Evolutionary conservation across 768 basidiomycete species (phyloP).

Genomic region (Paxillus rubicundulus): DNA sequence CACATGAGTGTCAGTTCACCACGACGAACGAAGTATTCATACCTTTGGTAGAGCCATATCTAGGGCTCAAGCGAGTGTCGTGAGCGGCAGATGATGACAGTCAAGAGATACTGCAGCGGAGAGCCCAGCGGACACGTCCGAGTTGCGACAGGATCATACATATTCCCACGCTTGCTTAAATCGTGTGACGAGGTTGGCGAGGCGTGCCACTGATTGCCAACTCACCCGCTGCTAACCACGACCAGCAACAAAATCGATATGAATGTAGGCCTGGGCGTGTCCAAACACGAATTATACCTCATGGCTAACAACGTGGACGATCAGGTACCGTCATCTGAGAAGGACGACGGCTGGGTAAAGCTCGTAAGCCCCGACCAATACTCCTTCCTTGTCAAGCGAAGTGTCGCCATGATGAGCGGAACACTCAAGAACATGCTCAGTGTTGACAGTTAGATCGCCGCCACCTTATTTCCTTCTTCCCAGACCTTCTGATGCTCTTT

Average conservation of each 20-base stretch:
- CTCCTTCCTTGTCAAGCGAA: slow-evolving; percentile 73
- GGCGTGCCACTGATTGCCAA: neutral
- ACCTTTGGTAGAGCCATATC: slow-evolving; percentile 40
- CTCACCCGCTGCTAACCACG: slow-evolving; percentile 13
- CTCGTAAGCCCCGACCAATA: slow-evolving; percentile 78
- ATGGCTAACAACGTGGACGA: neutral
- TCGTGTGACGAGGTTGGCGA: no score
- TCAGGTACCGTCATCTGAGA: slow-evolving; percentile 6
- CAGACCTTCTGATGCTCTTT: slow-evolving; percentile 7
- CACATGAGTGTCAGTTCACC: slow-evolving; percentile 6
- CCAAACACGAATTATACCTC: neutral
- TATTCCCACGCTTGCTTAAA: slow-evolving; percentile 21
- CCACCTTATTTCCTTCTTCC: slow-evolving; percentile 2
- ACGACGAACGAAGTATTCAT: neutral
- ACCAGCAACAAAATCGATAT: slow-evolving; percentile 9
- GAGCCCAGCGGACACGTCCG: slow-evolving; percentile 7
- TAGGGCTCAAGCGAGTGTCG: slow-evolving; percentile 11
- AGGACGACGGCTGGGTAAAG: slow-evolving; percentile 64
- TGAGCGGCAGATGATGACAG: slow-evolving; percentile 15
- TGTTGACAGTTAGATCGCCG: slow-evolving; percentile 51
- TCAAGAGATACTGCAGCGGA: slow-evolving; percentile 5
- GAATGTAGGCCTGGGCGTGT: slow-evolving; percentile 13
- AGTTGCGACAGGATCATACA: slow-evolving; percentile 10
- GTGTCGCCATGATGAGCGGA: slow-evolving; percentile 73
- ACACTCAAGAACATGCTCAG: slow-evolving; percentile 82